phyloP scores from a whole-genome alignment of 1,284 basidiomycete species.

The Porodaedalea pini region DNA sequence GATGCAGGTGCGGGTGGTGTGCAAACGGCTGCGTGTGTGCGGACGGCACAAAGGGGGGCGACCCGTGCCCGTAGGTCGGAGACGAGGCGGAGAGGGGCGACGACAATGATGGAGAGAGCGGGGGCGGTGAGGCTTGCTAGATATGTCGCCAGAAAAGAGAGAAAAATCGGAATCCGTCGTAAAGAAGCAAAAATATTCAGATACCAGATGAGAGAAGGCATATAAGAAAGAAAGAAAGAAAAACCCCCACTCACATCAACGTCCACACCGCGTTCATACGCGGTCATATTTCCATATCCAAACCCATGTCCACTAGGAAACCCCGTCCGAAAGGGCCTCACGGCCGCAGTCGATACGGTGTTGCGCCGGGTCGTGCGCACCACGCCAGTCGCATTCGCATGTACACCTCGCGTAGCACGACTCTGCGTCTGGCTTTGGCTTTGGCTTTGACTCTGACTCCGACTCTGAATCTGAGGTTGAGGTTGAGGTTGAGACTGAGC shows the following conservation, averaged over 20 bases:
- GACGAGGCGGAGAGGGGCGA: constrained; percentile 1
- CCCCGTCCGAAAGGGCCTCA: neutral
- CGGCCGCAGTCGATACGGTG: neutral
- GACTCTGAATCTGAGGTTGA: neutral
- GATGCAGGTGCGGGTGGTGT: neutral
- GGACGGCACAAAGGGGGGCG: neutral
- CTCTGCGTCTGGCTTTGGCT: neutral
- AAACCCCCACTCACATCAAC: neutral
- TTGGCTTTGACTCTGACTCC: neutral
- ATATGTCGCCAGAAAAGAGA: no score
- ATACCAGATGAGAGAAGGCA: neutral
- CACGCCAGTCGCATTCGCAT: neutral
- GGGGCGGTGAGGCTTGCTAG: constrained; percentile 4
- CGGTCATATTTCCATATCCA: neutral
- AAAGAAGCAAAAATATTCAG: neutral
- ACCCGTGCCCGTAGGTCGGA: neutral
- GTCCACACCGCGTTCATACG: neutral
- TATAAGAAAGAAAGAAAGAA: neutral
- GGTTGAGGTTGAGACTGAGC: neutral
- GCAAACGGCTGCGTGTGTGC: neutral
- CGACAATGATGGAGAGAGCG: neutral
- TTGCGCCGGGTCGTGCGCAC: neutral
- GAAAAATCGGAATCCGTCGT: no score
- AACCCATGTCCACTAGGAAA: neutral
- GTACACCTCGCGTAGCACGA: neutral